phyloP scores from a whole-genome alignment of 2,329 filamentous ascomycete species.

The Meredithiella fracta region DNA sequence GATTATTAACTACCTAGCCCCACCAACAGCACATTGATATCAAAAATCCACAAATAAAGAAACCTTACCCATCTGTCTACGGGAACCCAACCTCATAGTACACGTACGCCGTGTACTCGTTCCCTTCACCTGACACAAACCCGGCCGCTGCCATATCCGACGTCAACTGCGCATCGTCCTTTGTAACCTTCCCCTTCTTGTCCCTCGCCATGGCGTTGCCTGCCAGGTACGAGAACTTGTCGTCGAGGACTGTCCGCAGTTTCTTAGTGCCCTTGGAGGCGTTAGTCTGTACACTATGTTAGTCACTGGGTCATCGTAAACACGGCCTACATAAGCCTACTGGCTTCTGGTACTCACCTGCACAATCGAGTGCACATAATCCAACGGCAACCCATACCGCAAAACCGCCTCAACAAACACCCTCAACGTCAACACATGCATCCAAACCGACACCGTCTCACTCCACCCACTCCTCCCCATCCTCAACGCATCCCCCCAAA shows the following conservation, averaged over 20 bases:
- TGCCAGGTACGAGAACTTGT: constrained; percentile 73
- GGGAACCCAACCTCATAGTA: constrained; percentile 87
- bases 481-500: constrained; percentile 81
- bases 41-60: background rate
- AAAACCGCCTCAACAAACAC: constrained; percentile 98
- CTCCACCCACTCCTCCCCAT: constrained; percentile 86
- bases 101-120: constrained; percentile 89
- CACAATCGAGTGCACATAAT: constrained; percentile 72
- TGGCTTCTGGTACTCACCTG: constrained; percentile 44
- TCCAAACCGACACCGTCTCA: constrained; percentile 90
- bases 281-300: background rate
- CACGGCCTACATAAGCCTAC: background rate
- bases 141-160: constrained; percentile 72
- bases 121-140: constrained; percentile 48
- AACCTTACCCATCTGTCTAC: constrained; percentile 16
- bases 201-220: constrained; percentile 88
- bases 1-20: too few relatives aligned
- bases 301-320: background rate
- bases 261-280: constrained; percentile 69
- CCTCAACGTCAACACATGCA: constrained; percentile 75
- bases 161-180: constrained; percentile 66
- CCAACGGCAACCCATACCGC: constrained; percentile 78
- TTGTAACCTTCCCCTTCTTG: constrained; percentile 80
- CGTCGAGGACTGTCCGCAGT: constrained; percentile 62
- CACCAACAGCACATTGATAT: background rate